These are phyloP conservation scores for Insectozyma bohioensis DNA, from an alignment of 1,139 yeast species.

Conservation along the genomic window DNA sequence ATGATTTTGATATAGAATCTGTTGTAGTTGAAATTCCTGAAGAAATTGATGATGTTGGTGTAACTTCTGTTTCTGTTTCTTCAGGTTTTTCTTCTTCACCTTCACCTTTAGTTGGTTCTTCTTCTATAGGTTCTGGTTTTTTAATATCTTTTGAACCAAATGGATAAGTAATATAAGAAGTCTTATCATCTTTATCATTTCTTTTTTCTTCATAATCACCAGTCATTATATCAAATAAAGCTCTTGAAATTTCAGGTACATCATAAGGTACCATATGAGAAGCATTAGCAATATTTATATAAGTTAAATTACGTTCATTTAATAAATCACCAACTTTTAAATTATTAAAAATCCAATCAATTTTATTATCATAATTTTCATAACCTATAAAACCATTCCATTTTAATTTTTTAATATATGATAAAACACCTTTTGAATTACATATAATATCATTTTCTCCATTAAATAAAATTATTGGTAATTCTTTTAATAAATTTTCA, in stretches of 20 bases:
- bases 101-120: too few species aligned
- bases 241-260: conserved; percentile 65
- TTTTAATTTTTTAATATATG: conserved; percentile 54
- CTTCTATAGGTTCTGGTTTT: conserved; percentile 9
- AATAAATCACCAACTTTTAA: conserved; percentile 51
- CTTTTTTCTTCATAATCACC: conserved; percentile 32
- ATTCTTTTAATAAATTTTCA: conserved; percentile 58
- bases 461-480: conserved; percentile 73
- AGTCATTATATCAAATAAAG: conserved; percentile 56
- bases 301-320: conserved; percentile 71
- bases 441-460: conserved; percentile 92
- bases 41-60: conserved; percentile 17
- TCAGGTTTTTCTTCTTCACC: conserved; percentile 4
- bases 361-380: conserved; percentile 28
- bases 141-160: conserved; percentile 23
- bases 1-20: conserved; percentile 4
- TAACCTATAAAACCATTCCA: conserved; percentile 75
- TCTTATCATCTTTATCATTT: conserved; percentile 17
- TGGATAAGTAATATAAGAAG: conserved; percentile 29
- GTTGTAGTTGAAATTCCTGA: conserved; percentile 6
- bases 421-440: conserved; percentile 75
- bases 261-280: conserved; percentile 97
- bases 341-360: conserved; percentile 56
- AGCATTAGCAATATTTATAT: conserved; percentile 69
- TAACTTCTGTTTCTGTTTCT: conserved; percentile 6